Conservation (phyloP, 257 asterid species). For the Linderniella brevidens region DNA sequence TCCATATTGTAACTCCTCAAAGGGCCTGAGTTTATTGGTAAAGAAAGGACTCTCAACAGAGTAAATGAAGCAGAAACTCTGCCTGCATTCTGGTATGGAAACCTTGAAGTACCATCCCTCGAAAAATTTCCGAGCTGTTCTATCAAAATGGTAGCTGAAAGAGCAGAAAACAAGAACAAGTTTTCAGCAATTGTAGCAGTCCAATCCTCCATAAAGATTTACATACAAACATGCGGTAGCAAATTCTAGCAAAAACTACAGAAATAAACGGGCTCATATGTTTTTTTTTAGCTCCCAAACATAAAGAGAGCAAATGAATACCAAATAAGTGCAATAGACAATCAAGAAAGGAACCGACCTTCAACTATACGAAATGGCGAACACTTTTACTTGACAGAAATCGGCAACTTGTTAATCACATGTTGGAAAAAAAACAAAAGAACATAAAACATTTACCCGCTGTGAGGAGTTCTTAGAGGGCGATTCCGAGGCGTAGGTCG, state of each 20-base stretch:
- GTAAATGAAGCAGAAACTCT: constrained; percentile 97
- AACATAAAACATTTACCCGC: constrained; percentile 52
- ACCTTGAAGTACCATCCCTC: constrained; percentile 99
- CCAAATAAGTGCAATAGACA: no score
- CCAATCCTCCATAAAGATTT: no score
- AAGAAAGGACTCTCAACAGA: constrained; percentile 81
- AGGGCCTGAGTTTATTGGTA: constrained; percentile 31
- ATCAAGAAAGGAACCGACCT: no score
- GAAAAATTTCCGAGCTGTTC: constrained; percentile 62
- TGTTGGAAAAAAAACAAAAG: background rate
- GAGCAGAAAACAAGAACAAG: constrained; percentile 5
- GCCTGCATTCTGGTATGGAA: constrained; percentile 85
- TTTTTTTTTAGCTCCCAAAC: no score
- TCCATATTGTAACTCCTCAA: constrained; percentile 57
- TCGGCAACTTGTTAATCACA: no score
- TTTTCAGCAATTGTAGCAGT: background rate
- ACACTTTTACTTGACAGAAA: no score
- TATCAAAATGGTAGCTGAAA: constrained; percentile 85
- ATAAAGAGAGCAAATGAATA: no score
- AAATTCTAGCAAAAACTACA: no score
- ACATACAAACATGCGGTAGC: no score
- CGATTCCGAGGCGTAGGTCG: constrained; percentile 59
- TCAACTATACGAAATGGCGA: no score
- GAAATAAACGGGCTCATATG: no score
- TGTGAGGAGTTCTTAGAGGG: constrained; percentile 82